Conservation (phyloP, 306 rosid genomes). For the Malus sieversii region DNA sequence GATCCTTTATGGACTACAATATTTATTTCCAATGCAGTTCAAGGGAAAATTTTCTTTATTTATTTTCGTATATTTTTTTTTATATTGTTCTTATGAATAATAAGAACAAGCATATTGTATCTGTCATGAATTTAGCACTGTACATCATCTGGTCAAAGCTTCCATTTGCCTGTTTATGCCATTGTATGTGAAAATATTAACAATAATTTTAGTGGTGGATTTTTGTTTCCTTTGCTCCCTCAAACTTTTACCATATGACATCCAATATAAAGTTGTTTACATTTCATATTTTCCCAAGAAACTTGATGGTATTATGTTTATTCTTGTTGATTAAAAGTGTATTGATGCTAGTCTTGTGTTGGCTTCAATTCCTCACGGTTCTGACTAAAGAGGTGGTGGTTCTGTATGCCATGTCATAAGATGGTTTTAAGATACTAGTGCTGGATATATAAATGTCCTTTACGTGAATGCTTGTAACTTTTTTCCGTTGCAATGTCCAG, state of each 20-base stretch:
- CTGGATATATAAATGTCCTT: background rate
- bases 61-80: background rate
- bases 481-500: constrained; percentile 37
- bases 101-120: background rate
- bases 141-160: background rate
- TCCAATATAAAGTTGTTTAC: background rate
- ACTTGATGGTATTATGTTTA: background rate
- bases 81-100: background rate
- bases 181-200: background rate
- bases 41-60: background rate
- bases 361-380: background rate
- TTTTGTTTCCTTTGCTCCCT: background rate
- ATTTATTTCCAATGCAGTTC: constrained; percentile 15
- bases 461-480: constrained; percentile 12
- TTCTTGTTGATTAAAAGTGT: background rate
- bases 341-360: background rate
- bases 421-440: background rate
- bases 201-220: background rate
- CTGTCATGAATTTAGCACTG: background rate
- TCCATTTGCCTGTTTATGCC: background rate
- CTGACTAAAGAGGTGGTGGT: background rate
- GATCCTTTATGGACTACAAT: constrained; percentile 12
- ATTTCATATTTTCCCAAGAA: background rate
- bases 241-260: background rate
- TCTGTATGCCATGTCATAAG: background rate